Conservation (phyloP, 768 basidiomycete species). For the Pholiota molesta region DNA sequence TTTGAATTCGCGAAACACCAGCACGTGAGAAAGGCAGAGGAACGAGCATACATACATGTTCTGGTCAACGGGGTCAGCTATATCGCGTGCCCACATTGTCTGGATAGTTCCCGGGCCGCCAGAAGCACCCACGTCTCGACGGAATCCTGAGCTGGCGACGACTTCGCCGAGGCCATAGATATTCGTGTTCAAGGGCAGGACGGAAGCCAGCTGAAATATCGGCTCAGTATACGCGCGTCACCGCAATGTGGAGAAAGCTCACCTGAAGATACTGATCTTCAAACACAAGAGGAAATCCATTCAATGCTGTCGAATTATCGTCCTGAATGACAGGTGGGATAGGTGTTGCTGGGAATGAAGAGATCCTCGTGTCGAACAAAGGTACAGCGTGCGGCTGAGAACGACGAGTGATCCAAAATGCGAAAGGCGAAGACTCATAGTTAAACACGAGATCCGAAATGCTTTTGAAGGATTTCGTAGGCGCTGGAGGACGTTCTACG, state of each 20-base stretch:
- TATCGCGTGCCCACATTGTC: conserved; percentile 69
- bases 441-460: conserved; percentile 73
- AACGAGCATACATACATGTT: conserved; percentile 56
- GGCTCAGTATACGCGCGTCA: background rate
- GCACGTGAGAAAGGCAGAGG: conserved; percentile 12
- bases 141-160: conserved; percentile 67
- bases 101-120: conserved; percentile 46
- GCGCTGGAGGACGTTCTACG: conserved; percentile 40
- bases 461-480: conserved; percentile 34
- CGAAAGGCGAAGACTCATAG: conserved; percentile 64
- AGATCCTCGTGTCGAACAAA: conserved; percentile 71
- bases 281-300: conserved; percentile 73
- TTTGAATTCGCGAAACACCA: conserved; percentile 6
- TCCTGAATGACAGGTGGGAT: conserved; percentile 54
- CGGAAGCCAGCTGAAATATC: conserved; percentile 54
- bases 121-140: conserved; percentile 58
- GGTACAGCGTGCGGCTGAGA: conserved; percentile 54
- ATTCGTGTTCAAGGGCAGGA: conserved; percentile 67
- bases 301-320: conserved; percentile 57
- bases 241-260: background rate
- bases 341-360: conserved; percentile 63
- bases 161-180: conserved; percentile 82
- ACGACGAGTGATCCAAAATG: conserved; percentile 80
- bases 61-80: conserved; percentile 63
- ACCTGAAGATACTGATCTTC: conserved; percentile 83